Evolutionary conservation across 345 rosid genomes (phyloP).

Genomic region (Ceriops zippeliana): DNA sequence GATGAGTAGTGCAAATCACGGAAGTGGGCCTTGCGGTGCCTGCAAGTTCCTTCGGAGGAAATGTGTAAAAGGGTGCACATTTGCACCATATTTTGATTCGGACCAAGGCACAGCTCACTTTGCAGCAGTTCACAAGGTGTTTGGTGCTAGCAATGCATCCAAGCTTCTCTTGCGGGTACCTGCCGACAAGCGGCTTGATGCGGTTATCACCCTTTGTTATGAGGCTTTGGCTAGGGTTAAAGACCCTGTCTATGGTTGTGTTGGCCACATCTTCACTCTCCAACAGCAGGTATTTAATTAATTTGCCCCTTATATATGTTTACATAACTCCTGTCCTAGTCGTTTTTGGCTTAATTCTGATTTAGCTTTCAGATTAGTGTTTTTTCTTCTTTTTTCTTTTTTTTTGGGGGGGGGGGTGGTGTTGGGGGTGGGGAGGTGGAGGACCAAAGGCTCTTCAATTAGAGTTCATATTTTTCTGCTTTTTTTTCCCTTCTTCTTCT

Average conservation of each 20-base stretch:
- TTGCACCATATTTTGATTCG: slow-evolving; percentile 83
- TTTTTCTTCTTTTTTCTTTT: too few species aligned
- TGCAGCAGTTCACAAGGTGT: slow-evolving; percentile 88
- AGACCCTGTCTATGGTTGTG: slow-evolving; percentile 87
- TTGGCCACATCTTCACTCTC: slow-evolving; percentile 68
- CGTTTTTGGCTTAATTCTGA: neutral
- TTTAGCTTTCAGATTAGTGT: too few species aligned
- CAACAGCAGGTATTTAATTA: slow-evolving; percentile 57
- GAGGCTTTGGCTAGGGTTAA: slow-evolving; percentile 79
- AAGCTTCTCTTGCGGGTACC: slow-evolving; percentile 68
- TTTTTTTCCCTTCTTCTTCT: too few species aligned
- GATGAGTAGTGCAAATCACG: slow-evolving; percentile 8
- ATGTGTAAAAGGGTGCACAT: slow-evolving; percentile 72
- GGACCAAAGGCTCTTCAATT: too few species aligned
- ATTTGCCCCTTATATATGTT: neutral
- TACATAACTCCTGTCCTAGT: too few species aligned
- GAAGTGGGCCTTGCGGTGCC: slow-evolving; percentile 82
- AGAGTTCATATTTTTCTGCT: too few species aligned
- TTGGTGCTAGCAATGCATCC: slow-evolving; percentile 89
- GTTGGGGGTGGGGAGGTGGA: too few species aligned
- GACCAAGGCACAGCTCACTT: slow-evolving; percentile 77
- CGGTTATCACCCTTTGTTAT: slow-evolving; percentile 67
- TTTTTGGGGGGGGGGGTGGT: too few species aligned
- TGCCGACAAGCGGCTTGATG: slow-evolving; percentile 59
- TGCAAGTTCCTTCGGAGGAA: slow-evolving; percentile 86